phyloP scores from a whole-genome alignment of 495 filamentous ascomycete genomes.

The Cenococcum geophilum region DNA sequence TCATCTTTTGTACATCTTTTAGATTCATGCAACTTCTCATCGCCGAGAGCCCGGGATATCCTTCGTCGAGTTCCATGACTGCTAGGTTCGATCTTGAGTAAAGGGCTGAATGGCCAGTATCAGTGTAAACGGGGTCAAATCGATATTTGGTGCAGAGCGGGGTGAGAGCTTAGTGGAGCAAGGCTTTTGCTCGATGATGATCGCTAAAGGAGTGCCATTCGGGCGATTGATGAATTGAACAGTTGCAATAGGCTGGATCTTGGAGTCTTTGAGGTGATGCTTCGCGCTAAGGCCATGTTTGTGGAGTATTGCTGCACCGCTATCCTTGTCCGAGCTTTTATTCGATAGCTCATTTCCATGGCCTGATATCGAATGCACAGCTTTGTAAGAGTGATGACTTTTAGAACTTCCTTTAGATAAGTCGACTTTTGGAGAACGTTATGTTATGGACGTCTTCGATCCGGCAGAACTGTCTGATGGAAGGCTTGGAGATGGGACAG shows the following conservation, averaged over 20 bases:
- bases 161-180: conserved; percentile 17
- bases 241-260: conserved; percentile 5
- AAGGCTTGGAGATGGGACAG: too few species aligned
- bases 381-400: too few species aligned
- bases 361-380: neutral
- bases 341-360: neutral
- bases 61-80: neutral
- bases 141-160: neutral
- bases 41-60: neutral
- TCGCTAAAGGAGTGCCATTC: conserved; percentile 16
- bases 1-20: too few species aligned
- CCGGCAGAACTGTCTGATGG: too few species aligned
- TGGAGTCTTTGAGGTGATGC: conserved; percentile 1
- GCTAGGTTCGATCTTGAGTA: too few species aligned
- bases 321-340: neutral
- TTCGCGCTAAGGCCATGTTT: neutral
- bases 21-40: too few species aligned
- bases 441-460: too few species aligned
- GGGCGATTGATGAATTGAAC: conserved; percentile 15
- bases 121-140: too few species aligned
- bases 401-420: too few species aligned
- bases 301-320: neutral
- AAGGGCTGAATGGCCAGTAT: too few species aligned
- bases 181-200: conserved; percentile 23
- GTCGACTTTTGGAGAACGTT: too few species aligned